Percentiles rank a stretch among this genome's conserved stretches.
Evolutionary conservation across 352 stramenopile genomes (phyloP).

Genomic region (Phytophthora crassamura): DNA sequence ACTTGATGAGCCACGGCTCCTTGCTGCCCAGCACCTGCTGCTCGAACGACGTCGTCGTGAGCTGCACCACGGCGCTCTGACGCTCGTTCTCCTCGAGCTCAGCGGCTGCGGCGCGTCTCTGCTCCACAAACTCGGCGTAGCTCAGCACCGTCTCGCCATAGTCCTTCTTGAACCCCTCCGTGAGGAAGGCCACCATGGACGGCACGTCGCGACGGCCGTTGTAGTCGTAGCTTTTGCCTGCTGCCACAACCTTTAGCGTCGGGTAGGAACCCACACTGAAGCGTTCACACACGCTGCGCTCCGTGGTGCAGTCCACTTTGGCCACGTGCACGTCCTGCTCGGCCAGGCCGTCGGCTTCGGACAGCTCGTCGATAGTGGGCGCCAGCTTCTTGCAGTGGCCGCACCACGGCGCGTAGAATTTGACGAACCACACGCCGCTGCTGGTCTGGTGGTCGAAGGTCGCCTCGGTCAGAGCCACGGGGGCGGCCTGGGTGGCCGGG

Average conservation of each 20-base stretch:
- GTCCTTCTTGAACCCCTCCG: conserved; percentile 73
- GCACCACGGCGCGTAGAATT: conserved; percentile 90
- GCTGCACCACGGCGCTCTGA: conserved; percentile 57
- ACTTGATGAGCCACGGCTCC: conserved; percentile 82
- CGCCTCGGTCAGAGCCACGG: conserved; percentile 48
- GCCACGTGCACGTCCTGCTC: conserved; percentile 57
- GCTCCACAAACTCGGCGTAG: conserved; percentile 51
- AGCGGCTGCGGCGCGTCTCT: conserved; percentile 29
- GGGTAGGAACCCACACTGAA: conserved; percentile 85
- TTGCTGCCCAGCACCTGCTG: conserved; percentile 65
- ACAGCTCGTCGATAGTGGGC: conserved; percentile 65
- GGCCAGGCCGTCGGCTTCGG: conserved; percentile 42
- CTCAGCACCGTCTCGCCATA: conserved; percentile 65
- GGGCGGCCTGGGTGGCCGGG: conserved; percentile 29
- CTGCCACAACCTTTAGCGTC: conserved; percentile 76
- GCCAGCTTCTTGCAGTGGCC: conserved; percentile 86
- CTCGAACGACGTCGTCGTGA: conserved; percentile 64
- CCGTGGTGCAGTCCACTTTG: conserved; percentile 85
- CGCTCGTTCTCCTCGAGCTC: conserved; percentile 66
- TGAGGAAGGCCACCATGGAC: conserved; percentile 61
- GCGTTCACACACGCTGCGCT: conserved; percentile 76
- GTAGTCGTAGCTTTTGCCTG: conserved; percentile 79
- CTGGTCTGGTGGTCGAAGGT: conserved; percentile 71
- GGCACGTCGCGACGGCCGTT: conserved; percentile 61
- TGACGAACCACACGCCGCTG: conserved; percentile 72